Evolutionary conservation across 2,329 filamentous ascomycete genomes (phyloP), one percentile per base, ranked within the genome.

Genomic region (Neurospora crassa): DNA sequence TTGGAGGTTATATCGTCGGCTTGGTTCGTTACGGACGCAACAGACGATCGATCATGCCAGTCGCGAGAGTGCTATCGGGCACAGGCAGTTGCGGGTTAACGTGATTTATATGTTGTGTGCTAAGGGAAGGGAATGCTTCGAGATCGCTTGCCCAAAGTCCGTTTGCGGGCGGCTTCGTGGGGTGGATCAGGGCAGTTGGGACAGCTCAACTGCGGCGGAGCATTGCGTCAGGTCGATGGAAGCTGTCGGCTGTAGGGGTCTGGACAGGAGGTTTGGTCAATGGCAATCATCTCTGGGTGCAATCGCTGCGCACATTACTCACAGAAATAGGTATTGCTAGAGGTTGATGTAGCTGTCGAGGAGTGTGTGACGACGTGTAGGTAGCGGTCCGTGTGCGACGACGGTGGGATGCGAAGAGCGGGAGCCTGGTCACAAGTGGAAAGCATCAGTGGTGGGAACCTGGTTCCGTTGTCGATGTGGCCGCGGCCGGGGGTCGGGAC

Each of bases 101-200:
- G 74, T 77, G 76, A 71, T 37, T 37, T 72, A 75, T 77, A 78
- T 79, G 80, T 80, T 77, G 78, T 79, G 80, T 80, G 79, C 79
- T 81, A 78, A 78, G 77, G 74, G 73, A 72, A 29, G 2, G 29
- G 24, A 24, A 73, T 72, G 72, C 69, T 70, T 74, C 74, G 74
- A 72, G 72, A 75, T 74, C 74, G 73, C 72, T 74, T 71, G 70
- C 73, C 73, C 69, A 68, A 68, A 63, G 53, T 63, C 70, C 68
- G 70, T 68, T 67, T 68, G 72, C 70, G 70, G 73, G 72, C 70
- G 70, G 73, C 53, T 63, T 63, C 53, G 53, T 34, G 53, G 29
- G 29, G 53, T 63, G 53, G 53, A 63, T 37, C 53, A 40, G 40
- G 40, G 10, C 40, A 18, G 29, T 63, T 63, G 53, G 29, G 53